Conservation (phyloP, 2,329 filamentous ascomycete species). For the Monascus ruber region DNA sequence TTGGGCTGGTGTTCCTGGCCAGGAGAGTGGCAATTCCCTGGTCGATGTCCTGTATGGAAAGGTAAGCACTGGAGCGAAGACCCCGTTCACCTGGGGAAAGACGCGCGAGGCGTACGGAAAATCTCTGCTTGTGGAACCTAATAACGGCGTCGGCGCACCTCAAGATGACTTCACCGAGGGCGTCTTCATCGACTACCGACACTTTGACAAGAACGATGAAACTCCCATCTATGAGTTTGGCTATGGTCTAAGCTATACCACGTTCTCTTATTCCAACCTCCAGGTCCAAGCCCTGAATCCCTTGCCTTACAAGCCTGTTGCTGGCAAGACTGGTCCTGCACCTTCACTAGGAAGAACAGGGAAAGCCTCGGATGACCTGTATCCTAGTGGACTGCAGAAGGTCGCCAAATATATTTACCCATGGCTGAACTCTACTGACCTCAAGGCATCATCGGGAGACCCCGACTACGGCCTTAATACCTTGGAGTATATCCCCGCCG, state of each 20-base stretch:
- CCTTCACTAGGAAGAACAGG: slow-evolving; percentile 41
- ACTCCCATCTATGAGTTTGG: slow-evolving; percentile 53
- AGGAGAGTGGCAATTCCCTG: slow-evolving; percentile 64
- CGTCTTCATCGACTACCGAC: slow-evolving; percentile 46
- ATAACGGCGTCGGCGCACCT: slow-evolving; percentile 44
- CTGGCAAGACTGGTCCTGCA: slow-evolving; percentile 42
- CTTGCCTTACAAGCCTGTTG: slow-evolving; percentile 41
- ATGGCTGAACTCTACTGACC: slow-evolving; percentile 50
- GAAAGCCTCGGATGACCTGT: slow-evolving; percentile 42
- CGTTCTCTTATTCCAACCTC: slow-evolving; percentile 49
- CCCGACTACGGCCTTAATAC: slow-evolving; percentile 43
- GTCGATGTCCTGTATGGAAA: slow-evolving; percentile 62
- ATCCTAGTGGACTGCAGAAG: slow-evolving; percentile 41
- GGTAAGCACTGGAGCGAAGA: slow-evolving; percentile 51
- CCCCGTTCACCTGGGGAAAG: slow-evolving; percentile 50
- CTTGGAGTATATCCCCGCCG: slow-evolving; percentile 40
- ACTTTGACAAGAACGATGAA: slow-evolving; percentile 44
- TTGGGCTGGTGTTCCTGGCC: slow-evolving; percentile 63
- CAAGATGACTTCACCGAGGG: slow-evolving; percentile 52
- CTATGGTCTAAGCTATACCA: slow-evolving; percentile 53
- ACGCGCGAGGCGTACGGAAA: slow-evolving; percentile 44
- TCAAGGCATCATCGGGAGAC: slow-evolving; percentile 40
- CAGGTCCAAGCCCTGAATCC: slow-evolving; percentile 35
- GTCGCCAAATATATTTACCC: slow-evolving; percentile 52
- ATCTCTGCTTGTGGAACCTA: slow-evolving; percentile 46